Evolutionary conservation across 768 basidiomycete genomes (phyloP).

Genomic region (Tulasnella sp.): DNA sequence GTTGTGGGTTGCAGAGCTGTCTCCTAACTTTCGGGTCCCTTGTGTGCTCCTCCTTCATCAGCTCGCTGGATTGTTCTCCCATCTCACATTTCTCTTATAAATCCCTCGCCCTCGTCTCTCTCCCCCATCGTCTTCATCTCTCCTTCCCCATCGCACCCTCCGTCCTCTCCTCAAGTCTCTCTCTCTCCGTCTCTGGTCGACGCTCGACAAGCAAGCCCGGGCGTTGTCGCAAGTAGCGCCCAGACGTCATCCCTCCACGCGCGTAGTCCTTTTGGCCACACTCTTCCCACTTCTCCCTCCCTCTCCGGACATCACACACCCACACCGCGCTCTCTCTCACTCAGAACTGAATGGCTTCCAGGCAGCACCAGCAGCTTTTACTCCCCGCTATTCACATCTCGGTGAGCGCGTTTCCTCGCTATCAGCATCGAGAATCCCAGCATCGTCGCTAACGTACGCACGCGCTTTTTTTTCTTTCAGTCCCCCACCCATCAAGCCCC

Average conservation of each 20-base stretch:
- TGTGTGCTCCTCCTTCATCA: background rate
- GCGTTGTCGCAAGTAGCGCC: background rate
- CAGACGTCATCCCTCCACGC: background rate
- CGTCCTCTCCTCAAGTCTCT: background rate
- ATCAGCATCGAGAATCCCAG: background rate
- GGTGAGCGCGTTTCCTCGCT: background rate
- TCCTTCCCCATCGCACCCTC: background rate
- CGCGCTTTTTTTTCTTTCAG: background rate
- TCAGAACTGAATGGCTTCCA: background rate
- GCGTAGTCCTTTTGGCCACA: background rate
- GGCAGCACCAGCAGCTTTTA: background rate
- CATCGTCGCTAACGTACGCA: background rate
- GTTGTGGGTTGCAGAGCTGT: background rate
- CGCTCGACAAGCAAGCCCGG: background rate
- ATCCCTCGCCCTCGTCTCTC: background rate
- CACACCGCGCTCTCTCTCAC: slow-evolving; percentile 9
- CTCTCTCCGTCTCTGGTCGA: background rate
- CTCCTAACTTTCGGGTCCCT: background rate
- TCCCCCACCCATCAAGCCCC: background rate
- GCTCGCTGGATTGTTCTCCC: background rate
- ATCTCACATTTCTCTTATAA: slow-evolving; percentile 1
- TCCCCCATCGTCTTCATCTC: background rate
- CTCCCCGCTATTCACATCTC: slow-evolving; percentile 13
- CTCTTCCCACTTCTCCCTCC: slow-evolving; percentile 12
- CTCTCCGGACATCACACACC: slow-evolving; percentile 20